phyloP scores from a whole-genome alignment of 2,329 filamentous ascomycete genomes.

The Colletotrichum aenigma region DNA sequence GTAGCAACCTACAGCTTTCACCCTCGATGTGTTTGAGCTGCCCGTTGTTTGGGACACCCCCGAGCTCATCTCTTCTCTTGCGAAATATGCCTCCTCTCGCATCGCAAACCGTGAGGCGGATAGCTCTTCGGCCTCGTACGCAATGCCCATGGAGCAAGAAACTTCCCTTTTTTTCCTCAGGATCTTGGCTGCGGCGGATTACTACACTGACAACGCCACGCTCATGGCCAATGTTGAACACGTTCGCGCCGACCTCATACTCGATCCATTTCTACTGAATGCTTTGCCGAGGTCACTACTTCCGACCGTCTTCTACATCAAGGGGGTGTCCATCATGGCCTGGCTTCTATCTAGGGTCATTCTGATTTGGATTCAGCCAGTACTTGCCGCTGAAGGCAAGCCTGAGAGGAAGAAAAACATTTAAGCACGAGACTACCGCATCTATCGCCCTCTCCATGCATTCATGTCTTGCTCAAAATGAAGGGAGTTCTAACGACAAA shows the following conservation, averaged over 20 bases:
- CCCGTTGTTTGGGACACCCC: slow-evolving; percentile 65
- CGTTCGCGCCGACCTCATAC: slow-evolving; percentile 79
- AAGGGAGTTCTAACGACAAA: slow-evolving; percentile 7
- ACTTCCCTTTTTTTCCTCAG: slow-evolving; percentile 72
- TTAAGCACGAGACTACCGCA: not conserved
- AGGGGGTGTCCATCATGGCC: slow-evolving; percentile 58
- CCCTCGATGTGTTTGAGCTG: slow-evolving; percentile 68
- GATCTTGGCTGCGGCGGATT: slow-evolving; percentile 80
- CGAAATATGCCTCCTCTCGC: slow-evolving; percentile 60
- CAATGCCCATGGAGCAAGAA: not conserved
- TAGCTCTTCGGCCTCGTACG: not conserved
- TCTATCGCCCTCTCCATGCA: not conserved
- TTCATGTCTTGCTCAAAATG: slow-evolving; percentile 4
- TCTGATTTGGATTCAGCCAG: slow-evolving; percentile 31
- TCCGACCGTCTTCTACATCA: slow-evolving; percentile 73
- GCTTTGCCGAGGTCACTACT: slow-evolving; percentile 78
- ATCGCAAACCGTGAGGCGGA: slow-evolving; percentile 30
- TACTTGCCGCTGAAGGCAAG: slow-evolving; percentile 27
- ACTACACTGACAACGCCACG: slow-evolving; percentile 74
- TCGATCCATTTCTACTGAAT: slow-evolving; percentile 86
- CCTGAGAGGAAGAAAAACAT: slow-evolving; percentile 44
- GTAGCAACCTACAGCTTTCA: slow-evolving; percentile 87
- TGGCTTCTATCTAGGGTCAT: slow-evolving; percentile 48
- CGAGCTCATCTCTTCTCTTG: slow-evolving; percentile 68
- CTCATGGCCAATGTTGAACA: slow-evolving; percentile 78